Base-by-base conservation (phyloP, 164 flowering plant genomes). In the Cinnamomum chago region DNA sequence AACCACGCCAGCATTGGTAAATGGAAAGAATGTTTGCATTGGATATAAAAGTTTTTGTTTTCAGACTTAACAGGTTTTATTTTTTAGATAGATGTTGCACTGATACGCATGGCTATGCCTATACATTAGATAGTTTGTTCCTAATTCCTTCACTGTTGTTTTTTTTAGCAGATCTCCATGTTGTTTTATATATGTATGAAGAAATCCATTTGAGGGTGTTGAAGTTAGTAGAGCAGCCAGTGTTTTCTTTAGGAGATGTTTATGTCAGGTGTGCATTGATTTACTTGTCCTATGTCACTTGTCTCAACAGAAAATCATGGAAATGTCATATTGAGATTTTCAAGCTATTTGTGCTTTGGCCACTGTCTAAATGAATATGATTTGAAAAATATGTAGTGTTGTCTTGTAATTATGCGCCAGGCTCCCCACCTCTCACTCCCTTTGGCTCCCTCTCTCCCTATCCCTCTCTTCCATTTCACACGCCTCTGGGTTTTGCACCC, bases 281-380 rank as follows among this genome's bases (percentile, higher is more conserved):
- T 78, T 76, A 75, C 84, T 79, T 86, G 87, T 86, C 81, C 62
- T 58, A 82, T 83, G 85, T 64, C 58, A 79, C 77, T 20, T 78
- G 81, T 84, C 75, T 79, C 47, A 74, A 84, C 80, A 86, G 85
- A 81, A 82, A 79, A 76, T 51, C 73, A 72, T 72, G 66, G 50
- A 71, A 40, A 81, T 77, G 74, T 79, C 47, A 66, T 64, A 50
- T 69, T 67, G 51, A 52, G 67, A 71, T 70, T 30, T 72, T 72
- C 28, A 28, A 24, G 69, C 17, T 25, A 27, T 18, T 30, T 35
- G 28, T 67, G 69, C 69, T 67, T 15, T 67, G 28, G 69, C 69
- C 69, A 67, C 47, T 18, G 14, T 67, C 47, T 40, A 40, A 9
- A 40, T 40, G 35, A 30, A 40, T 40, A 40, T 40, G 47, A 40